Evolutionary conservation across 1,284 basidiomycete species (phyloP), one percentile per base, ranked within the genome.

Genomic region (Heliocybe sulcata): DNA sequence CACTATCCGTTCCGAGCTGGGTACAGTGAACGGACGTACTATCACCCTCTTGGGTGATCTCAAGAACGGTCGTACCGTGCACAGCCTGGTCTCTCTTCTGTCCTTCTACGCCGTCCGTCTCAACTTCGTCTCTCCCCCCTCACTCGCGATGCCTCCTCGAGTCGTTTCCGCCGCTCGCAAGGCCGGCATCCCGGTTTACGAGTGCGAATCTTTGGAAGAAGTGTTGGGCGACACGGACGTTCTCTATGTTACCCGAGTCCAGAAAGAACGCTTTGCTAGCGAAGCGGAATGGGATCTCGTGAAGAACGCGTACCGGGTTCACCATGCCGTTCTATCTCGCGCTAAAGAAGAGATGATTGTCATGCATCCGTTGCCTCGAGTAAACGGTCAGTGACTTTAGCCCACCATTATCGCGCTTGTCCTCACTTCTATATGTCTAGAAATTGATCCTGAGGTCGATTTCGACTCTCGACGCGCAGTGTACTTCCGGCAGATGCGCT

Each of bases 401-500:
- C 38, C 45, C 22, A 35, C 29, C 25, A 11, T 27, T 52, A 25
- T 33, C 23, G n/a, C 10, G 50, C 3, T 52, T 45, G 35, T 25
- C 49, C 16, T 50, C 31, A 22, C 26, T 47, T 2, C 29, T 50
- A 53, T 4, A 23, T 6, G 16, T 52, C 1, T 65, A 87, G 94
- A 99, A 87, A 96, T 99, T 63, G 94, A 97, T 68, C 92, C 94
- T 4, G 95, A 98, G 69, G 94, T 99, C 54, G 97, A 99, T 73
- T 98, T 97, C 65, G 96, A 99, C 70, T 90, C 85, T 12, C 83
- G 90, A 49, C 82, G 95, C 12, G 96, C 95, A 1, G 95, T 94
- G 29, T 99, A 98, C 76, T 98, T 98, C 87, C 85, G 97, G 51
- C 95, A 98, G 70, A 98, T 98, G 94, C 88, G 94, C 59, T 97